Conservation (phyloP, 495 filamentous ascomycete genomes). For the Penicillium canariense region DNA sequence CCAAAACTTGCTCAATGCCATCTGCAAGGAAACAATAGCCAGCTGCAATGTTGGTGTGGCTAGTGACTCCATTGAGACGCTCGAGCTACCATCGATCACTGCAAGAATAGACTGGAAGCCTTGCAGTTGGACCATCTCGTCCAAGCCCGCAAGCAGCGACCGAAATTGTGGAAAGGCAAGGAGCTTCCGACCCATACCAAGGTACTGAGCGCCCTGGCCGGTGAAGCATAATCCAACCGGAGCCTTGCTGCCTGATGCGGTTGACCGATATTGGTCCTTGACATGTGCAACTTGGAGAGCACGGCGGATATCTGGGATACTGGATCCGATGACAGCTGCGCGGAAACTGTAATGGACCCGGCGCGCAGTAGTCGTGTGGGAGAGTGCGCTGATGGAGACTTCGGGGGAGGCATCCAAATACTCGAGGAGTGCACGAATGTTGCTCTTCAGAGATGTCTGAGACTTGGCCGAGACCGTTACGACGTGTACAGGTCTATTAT, state of each 20-base stretch:
- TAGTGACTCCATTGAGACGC: too few relatives aligned
- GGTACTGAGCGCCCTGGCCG: conserved; percentile 65
- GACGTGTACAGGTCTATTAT: conserved; percentile 5
- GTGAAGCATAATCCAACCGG: conserved; percentile 63
- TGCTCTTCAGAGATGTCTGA: conserved; percentile 27
- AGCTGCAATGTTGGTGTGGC: conserved; percentile 16
- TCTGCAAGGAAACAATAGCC: conserved; percentile 16
- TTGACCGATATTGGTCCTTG: not conserved
- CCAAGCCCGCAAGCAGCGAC: conserved; percentile 27
- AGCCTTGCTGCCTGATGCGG: too few relatives aligned
- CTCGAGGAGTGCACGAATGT: conserved; percentile 47
- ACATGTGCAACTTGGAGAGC: conserved; percentile 35
- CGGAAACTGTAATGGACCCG: conserved; percentile 35
- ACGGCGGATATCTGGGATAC: not conserved
- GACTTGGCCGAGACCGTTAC: conserved; percentile 10
- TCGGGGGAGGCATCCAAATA: conserved; percentile 25
- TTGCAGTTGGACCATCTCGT: conserved; percentile 29
- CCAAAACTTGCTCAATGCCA: conserved; percentile 28
- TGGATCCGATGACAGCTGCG: not conserved
- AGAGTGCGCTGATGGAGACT: conserved; percentile 51
- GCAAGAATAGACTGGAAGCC: conserved; percentile 24
- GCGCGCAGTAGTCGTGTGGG: conserved; percentile 73
- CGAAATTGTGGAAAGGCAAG: conserved; percentile 23
- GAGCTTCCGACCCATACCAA: conserved; percentile 28
- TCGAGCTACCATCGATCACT: conserved; percentile 13